Evolutionary conservation across 2,329 filamentous ascomycete genomes (phyloP), one percentile per base, ranked within the genome.

Genomic region (Epichloe baconii): DNA sequence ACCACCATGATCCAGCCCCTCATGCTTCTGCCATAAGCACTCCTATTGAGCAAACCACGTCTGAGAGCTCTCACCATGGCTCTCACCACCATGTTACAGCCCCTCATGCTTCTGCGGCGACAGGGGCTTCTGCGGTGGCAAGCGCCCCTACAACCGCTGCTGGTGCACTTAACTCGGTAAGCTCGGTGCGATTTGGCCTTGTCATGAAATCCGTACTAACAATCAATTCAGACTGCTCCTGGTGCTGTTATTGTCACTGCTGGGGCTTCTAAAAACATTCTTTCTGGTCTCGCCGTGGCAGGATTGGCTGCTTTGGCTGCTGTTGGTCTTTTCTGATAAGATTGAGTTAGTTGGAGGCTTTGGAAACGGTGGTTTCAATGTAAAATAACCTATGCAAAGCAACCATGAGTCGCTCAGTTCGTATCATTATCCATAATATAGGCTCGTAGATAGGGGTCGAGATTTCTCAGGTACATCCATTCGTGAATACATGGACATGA

Each of bases 281-380:
- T 49, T 4, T 49, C 47, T 15, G 44, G 43, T 35, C 36, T 50
- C 38, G 21, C 55, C 17, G 50, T 57, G 15, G 55, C 47, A 11
- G 58, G 53, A 26, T 49, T 51, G 4, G 50, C 52, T 26, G 44
- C 44, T 31, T 11, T 53, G 19, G 37, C 52, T n/a, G 54, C 50
- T 0, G 44, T 45, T 48, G 54, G 56, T 50, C 48, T 58, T 48
- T 54, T 57, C 43, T 59, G 57, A 55, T 19, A 7, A 34, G 31
- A 4, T 4, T 31, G 31, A 31, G 11, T 31, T 1, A 11, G 31
- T 31, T 31, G 31, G 3, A 31, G 31, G 8, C 8, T 4, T 31
- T 10, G 26, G 10, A 4, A 31, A 26, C 3, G 10, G 26, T 31
- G 8, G 10, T 31, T 31, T 31, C 10, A 31, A 31, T 31, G 31